Evolutionary conservation across 345 rosid genomes (phyloP).

Genomic region (Arabidopsis thaliana): DNA sequence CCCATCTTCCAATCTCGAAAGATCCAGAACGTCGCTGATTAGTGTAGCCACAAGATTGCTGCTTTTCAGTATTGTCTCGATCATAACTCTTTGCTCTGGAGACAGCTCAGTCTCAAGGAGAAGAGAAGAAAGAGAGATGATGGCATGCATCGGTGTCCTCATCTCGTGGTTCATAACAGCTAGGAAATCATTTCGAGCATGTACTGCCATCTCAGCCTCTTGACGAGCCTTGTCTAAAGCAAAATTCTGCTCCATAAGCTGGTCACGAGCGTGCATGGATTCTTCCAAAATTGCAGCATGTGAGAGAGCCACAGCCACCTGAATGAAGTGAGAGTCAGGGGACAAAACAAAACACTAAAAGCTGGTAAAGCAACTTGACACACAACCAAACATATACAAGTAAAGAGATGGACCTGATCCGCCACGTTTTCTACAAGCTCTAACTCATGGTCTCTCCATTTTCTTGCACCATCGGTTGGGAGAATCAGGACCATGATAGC

Average conservation of each 20-base stretch:
- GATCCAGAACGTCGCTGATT: constrained; percentile 87
- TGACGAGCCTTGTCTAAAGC: constrained; percentile 80
- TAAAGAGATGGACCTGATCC: constrained; percentile 72
- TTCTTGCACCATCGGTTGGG: constrained; percentile 78
- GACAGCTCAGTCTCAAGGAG: constrained; percentile 80
- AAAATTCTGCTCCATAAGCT: constrained; percentile 82
- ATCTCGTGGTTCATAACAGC: constrained; percentile 98
- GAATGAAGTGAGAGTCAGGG: constrained; percentile 23
- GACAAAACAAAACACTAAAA: neutral
- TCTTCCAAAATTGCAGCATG: constrained; percentile 97
- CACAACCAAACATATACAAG: constrained; percentile 15
- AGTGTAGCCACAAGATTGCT: constrained; percentile 88
- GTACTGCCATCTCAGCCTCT: constrained; percentile 90
- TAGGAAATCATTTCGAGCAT: constrained; percentile 93
- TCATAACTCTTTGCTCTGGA: constrained; percentile 86
- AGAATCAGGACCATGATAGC: constrained; percentile 93
- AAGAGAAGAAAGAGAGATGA: constrained; percentile 86
- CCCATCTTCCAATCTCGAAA: constrained; percentile 93
- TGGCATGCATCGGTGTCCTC: constrained; percentile 94
- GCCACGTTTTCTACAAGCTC: constrained; percentile 95
- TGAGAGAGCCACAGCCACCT: constrained; percentile 99
- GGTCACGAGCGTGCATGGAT: constrained; percentile 87
- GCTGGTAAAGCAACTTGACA: neutral
- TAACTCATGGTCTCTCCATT: constrained; percentile 92
- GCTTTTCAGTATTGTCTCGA: constrained; percentile 86